Evolutionary conservation across 2,329 filamentous ascomycete genomes (phyloP), one percentile per base, ranked within the genome.

Genomic region (Aspergillus hortae): DNA sequence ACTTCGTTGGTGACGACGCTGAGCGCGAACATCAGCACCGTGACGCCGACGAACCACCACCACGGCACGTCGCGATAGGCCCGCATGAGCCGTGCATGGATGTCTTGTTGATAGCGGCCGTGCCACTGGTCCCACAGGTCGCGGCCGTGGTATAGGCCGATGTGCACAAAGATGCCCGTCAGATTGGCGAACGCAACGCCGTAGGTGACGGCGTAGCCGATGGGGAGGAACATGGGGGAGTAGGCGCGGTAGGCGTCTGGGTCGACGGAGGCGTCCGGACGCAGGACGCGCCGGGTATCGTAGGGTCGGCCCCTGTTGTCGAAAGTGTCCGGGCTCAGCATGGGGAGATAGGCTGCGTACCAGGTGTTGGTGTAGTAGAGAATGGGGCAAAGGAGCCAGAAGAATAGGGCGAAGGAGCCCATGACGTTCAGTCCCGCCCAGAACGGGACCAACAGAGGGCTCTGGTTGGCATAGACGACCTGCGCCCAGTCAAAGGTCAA

Each of bases 401-500:
- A 76, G 52, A 74, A 74, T 43, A 75, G 60, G 0, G 65, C 69
- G 50, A 76, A 75, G 1, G 73, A 74, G 7, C 65, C 68, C 57
- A 76, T 74, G 5, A 76, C 73, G 51, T 77, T 77, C 4, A 63
- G 55, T 5, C 63, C 69, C 30, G 63, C 71, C 70, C 63, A 74
- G 51, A 69, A 89, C 9, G 86, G 86, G 3, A 86, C 83, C 44
- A 89, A 81, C 11, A 89, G 72, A 14, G 86, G 86, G 12, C 84
- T 87, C 17, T 83, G 81, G 42, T 88, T 77, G 48, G 82, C 89
- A 55, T 84, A 87, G 11, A 86, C 79, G 41, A 89, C 80, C 63
- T 89, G 85, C 4, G 85, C 85, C 86, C 87, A 89, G 72, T 90
- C 87, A 61, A 90, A 88, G 0, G 87, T 89, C 52, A 90, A 79